These are phyloP conservation scores for Wallacemonas sp. DNA, from an alignment of 208 protist species.

Conservation along the genomic window DNA sequence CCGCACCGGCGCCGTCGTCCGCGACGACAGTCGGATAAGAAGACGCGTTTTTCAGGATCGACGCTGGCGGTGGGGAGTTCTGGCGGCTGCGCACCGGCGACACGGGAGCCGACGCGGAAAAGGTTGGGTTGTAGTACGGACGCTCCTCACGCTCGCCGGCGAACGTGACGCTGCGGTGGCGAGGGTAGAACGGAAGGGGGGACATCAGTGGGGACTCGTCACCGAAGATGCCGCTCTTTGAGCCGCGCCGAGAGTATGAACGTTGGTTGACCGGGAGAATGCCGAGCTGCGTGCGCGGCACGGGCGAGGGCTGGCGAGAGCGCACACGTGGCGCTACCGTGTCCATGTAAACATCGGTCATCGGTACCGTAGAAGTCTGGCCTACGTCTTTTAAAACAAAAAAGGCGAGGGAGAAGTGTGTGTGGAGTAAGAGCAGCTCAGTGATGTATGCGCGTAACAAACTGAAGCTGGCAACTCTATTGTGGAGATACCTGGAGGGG, in stretches of 20 bases:
- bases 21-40: conserved; percentile 23
- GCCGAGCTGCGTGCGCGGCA: conserved; percentile 68
- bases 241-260: conserved; percentile 82
- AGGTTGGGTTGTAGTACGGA: conserved; percentile 58
- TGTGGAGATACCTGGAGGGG: too few relatives aligned
- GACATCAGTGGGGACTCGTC: conserved; percentile 77
- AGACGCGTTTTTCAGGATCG: conserved; percentile 50
- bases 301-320: conserved; percentile 59
- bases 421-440: too few relatives aligned
- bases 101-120: conserved; percentile 40
- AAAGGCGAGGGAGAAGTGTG: too few relatives aligned
- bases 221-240: conserved; percentile 45
- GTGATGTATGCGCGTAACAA: too few relatives aligned
- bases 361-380: too few relatives aligned
- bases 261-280: conserved; percentile 78
- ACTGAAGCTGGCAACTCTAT: too few relatives aligned
- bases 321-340: conserved; percentile 2
- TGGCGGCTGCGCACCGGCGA: conserved; percentile 35
- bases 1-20: conserved; percentile 19
- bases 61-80: conserved; percentile 45
- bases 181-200: conserved; percentile 78
- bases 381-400: too few relatives aligned
- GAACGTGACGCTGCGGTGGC: conserved; percentile 85
- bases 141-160: conserved; percentile 78
- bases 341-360: conserved; percentile 11